A percentile compares a stretch with the other conserved stretches of the same genome.
phyloP scores from a whole-genome alignment of 805 yeast species.

The Maudiozyma turicensis region DNA sequence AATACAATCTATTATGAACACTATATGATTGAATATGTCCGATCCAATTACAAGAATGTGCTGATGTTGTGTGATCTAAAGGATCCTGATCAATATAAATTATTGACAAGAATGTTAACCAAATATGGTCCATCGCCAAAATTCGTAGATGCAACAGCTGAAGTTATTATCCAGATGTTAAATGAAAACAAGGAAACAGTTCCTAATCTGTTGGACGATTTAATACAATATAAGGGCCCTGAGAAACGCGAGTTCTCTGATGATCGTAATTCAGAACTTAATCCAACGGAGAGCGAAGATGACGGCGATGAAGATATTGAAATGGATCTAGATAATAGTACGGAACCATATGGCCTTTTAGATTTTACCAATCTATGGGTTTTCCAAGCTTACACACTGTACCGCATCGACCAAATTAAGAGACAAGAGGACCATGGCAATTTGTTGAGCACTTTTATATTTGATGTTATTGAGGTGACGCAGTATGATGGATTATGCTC shows the following conservation, averaged over 20 bases:
- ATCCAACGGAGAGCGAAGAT: slow-evolving; percentile 3
- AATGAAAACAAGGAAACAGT: slow-evolving; percentile 3
- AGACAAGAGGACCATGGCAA: not conserved
- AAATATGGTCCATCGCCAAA: slow-evolving; percentile 16
- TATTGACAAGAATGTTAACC: slow-evolving; percentile 14
- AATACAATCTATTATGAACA: slow-evolving; percentile 12
- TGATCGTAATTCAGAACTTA: not conserved
- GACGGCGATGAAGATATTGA: slow-evolving; percentile 4
- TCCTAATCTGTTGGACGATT: not conserved
- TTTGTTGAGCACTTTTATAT: slow-evolving; percentile 10
- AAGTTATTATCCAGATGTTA: slow-evolving; percentile 9
- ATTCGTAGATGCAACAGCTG: slow-evolving; percentile 6
- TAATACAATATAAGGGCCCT: slow-evolving; percentile 3
- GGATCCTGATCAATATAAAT: slow-evolving; percentile 6
- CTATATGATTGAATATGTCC: slow-evolving; percentile 17
- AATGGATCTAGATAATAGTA: slow-evolving; percentile 1
- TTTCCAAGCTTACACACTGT: slow-evolving; percentile 21
- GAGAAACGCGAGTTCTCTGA: not conserved
- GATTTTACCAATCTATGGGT: slow-evolving; percentile 28
- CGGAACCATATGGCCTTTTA: slow-evolving; percentile 9
- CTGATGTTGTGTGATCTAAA: slow-evolving; percentile 9
- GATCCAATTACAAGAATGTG: slow-evolving; percentile 13
- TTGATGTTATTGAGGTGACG: slow-evolving; percentile 14
- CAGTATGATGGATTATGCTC: slow-evolving; percentile 21
- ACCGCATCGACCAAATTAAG: slow-evolving; percentile 7